Evolutionary conservation across 805 yeast genomes (phyloP).

Genomic region (Ogataea trehaloabstinens): DNA sequence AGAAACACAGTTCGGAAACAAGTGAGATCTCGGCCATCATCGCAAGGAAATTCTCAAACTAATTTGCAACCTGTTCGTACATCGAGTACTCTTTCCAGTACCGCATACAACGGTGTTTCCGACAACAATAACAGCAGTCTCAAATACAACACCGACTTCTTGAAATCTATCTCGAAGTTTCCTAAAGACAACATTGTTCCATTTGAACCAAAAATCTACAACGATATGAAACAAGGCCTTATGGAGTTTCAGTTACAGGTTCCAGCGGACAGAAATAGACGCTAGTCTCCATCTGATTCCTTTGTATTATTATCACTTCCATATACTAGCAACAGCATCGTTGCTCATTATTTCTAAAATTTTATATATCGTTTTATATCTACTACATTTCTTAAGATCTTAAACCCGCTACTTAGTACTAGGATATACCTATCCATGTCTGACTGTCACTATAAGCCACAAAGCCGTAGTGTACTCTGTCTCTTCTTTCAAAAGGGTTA

Average conservation of each 20-base stretch:
- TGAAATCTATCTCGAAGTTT: slow-evolving; percentile 30
- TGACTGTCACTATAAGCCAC: no score
- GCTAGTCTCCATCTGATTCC: neutral
- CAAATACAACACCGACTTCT: slow-evolving; percentile 26
- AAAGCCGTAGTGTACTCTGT: no score
- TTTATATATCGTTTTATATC: no score
- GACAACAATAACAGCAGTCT: slow-evolving; percentile 3
- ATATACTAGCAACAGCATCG: no score
- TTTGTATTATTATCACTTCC: no score
- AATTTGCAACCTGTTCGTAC: neutral
- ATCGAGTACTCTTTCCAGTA: neutral
- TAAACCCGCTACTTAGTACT: no score
- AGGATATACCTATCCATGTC: no score
- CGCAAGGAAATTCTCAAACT: neutral
- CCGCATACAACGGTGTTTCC: neutral
- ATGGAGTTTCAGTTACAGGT: slow-evolving; percentile 32
- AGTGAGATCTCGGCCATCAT: slow-evolving; percentile 1
- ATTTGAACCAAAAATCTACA: slow-evolving; percentile 28
- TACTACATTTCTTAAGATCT: neutral
- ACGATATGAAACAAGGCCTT: slow-evolving; percentile 30
- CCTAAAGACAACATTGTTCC: slow-evolving; percentile 28
- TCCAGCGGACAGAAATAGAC: slow-evolving; percentile 5
- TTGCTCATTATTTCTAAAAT: no score
- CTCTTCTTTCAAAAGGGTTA: neutral
- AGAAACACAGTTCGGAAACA: neutral